phyloP scores from a whole-genome alignment of 192 early-diverging fungal species.

The Phlyctochytrium arcticum region DNA sequence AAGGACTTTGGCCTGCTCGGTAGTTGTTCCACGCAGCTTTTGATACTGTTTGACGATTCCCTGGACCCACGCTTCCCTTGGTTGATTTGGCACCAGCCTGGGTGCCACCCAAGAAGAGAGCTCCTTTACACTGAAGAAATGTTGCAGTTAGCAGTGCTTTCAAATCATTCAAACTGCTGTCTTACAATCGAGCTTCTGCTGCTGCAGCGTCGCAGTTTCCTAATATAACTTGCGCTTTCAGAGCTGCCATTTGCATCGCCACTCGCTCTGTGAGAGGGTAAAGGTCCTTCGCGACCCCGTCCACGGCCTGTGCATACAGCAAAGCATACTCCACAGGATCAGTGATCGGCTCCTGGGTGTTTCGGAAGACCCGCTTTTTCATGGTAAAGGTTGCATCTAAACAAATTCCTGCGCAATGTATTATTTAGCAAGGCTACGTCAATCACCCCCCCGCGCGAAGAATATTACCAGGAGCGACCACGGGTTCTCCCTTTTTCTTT shows the following conservation, averaged over 20 bases:
- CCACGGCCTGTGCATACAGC: conserved; percentile 43
- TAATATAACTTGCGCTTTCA: conserved; percentile 42
- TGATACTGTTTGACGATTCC: conserved; percentile 43
- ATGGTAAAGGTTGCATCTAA: conserved; percentile 35
- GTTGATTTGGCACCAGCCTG: conserved; percentile 32
- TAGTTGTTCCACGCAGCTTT: conserved; percentile 25
- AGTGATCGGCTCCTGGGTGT: conserved; percentile 29
- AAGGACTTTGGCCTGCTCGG: conserved; percentile 30
- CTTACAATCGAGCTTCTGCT: conserved; percentile 31
- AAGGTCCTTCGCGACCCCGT: conserved; percentile 41
- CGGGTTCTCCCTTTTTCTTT: conserved; percentile 19
- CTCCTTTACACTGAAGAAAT: conserved; percentile 14
- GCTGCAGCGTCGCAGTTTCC: conserved; percentile 38
- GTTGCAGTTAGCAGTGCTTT: not conserved
- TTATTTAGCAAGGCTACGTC: too few relatives aligned
- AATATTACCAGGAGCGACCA: conserved; percentile 1
- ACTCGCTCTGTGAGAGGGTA: conserved; percentile 39
- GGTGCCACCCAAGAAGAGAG: conserved; percentile 35
- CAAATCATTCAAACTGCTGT: not conserved
- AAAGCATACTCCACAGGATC: conserved; percentile 45
- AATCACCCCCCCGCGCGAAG: too few relatives aligned
- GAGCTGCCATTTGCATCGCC: conserved; percentile 44
- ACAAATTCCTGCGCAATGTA: not conserved
- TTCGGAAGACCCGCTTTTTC: conserved; percentile 50
- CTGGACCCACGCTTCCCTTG: conserved; percentile 35